Conservation (phyloP, 1,284 basidiomycete species). For the Kwoniella shivajii region DNA sequence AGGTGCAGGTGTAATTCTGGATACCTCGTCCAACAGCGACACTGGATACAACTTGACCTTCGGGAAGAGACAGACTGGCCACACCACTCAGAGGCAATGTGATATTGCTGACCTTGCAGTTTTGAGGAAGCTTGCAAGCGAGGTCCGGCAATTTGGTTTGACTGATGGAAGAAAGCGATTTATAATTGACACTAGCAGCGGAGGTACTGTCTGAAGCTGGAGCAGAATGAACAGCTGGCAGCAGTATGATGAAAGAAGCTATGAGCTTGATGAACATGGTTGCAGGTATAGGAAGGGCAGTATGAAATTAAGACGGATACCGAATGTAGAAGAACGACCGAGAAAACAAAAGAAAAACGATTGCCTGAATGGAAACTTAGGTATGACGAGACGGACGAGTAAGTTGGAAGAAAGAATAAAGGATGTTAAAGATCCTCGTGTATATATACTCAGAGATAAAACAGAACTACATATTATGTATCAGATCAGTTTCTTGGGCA, state of each 20-base stretch:
- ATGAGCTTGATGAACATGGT: not conserved
- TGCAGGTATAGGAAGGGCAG: not conserved
- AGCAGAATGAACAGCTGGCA: not conserved
- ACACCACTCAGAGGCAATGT: conserved; percentile 6
- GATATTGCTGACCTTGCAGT: conserved; percentile 7
- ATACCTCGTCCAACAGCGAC: conserved; percentile 34
- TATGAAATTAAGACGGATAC: too few relatives aligned
- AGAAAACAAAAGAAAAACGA: too few relatives aligned
- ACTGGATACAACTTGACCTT: conserved; percentile 15
- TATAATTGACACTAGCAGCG: not conserved
- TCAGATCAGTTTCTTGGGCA: too few relatives aligned
- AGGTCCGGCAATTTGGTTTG: not conserved
- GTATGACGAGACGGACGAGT: too few relatives aligned
- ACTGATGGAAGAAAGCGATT: conserved; percentile 1
- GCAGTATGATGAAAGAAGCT: not conserved
- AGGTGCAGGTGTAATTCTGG: conserved; percentile 45
- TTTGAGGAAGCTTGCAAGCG: not conserved
- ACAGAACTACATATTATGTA: too few relatives aligned
- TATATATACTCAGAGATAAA: too few relatives aligned
- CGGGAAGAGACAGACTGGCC: conserved; percentile 13
- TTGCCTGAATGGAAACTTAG: too few relatives aligned
- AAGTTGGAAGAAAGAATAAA: too few relatives aligned
- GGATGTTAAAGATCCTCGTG: too few relatives aligned
- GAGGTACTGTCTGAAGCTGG: not conserved
- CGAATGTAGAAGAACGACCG: too few relatives aligned